Evolutionary conservation across 768 basidiomycete genomes (phyloP).

Genomic region (Pulveroboletus sp.): DNA sequence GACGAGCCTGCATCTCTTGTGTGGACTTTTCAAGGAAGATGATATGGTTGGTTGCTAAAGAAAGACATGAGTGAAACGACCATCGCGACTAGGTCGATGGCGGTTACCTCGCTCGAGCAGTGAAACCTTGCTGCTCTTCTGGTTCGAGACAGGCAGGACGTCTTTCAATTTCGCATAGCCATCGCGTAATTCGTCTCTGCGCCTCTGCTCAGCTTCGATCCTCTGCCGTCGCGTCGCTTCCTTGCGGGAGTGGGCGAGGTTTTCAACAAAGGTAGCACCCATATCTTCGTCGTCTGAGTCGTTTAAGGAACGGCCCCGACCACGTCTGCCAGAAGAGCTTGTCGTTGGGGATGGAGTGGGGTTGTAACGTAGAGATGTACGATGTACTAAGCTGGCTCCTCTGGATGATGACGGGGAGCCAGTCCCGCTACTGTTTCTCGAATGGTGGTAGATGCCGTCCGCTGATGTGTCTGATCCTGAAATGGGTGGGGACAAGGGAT

Average conservation of each 20-base stretch:
- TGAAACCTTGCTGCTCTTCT: constrained; percentile 89
- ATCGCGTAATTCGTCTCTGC: constrained; percentile 85
- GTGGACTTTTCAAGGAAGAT: constrained; percentile 66
- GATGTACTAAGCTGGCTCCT: constrained; percentile 71
- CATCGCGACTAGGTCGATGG: constrained; percentile 3
- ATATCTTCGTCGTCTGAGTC: constrained; percentile 77
- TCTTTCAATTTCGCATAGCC: constrained; percentile 87
- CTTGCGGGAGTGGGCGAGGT: constrained; percentile 72
- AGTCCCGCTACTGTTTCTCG: constrained; percentile 65
- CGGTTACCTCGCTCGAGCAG: constrained; percentile 77
- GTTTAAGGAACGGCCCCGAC: constrained; percentile 60
- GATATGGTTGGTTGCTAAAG: constrained; percentile 75
- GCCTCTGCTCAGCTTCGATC: constrained; percentile 86
- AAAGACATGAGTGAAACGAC: constrained; percentile 11
- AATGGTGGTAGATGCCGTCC: constrained; percentile 74
- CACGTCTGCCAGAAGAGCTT: constrained; percentile 64
- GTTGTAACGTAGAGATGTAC: constrained; percentile 65
- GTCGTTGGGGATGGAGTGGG: constrained; percentile 75
- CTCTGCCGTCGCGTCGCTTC: constrained; percentile 81
- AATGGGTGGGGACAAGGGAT: constrained; percentile 79
- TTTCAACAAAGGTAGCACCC: constrained; percentile 64
- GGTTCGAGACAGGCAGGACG: constrained; percentile 79
- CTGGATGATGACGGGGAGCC: constrained; percentile 78
- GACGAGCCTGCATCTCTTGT: constrained; percentile 64
- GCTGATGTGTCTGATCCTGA: constrained; percentile 88